phyloP scores from a whole-genome alignment of 2,329 filamentous ascomycete species.

The Venturia pyrina region DNA sequence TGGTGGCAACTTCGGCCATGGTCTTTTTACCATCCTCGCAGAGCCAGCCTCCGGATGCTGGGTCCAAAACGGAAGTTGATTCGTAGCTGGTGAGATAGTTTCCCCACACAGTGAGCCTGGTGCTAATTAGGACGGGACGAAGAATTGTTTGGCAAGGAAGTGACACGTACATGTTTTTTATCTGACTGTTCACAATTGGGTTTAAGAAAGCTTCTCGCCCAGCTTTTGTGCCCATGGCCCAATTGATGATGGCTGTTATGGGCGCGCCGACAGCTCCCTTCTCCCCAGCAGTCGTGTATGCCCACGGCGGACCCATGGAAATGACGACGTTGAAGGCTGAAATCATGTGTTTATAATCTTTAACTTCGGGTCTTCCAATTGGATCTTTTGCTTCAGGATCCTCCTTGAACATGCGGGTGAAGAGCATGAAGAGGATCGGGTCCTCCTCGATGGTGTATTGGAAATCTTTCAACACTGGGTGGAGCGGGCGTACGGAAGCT shows the following conservation, averaged over 20 bases:
- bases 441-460: constrained; percentile 54
- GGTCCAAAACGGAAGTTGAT: not conserved
- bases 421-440: constrained; percentile 56
- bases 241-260: not conserved
- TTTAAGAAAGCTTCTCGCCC: not conserved
- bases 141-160: no score
- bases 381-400: constrained; percentile 54
- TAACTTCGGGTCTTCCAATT: constrained; percentile 50
- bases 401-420: constrained; percentile 58
- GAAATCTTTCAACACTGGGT: constrained; percentile 54
- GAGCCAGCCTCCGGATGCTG: not conserved
- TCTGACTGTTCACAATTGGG: not conserved
- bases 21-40: not conserved
- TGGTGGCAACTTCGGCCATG: not conserved
- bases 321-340: not conserved
- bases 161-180: not conserved
- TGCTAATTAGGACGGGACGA: not conserved
- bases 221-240: constrained; percentile 1
- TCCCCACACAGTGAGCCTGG: not conserved
- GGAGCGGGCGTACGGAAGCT: not conserved
- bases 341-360: not conserved
- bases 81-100: not conserved
- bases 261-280: not conserved
- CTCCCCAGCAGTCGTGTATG: not conserved
- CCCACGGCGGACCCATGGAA: constrained; percentile 1